These are phyloP conservation scores for Angomonas ambiguus DNA, from an alignment of 208 protist genomes.

Conservation along the genomic window DNA sequence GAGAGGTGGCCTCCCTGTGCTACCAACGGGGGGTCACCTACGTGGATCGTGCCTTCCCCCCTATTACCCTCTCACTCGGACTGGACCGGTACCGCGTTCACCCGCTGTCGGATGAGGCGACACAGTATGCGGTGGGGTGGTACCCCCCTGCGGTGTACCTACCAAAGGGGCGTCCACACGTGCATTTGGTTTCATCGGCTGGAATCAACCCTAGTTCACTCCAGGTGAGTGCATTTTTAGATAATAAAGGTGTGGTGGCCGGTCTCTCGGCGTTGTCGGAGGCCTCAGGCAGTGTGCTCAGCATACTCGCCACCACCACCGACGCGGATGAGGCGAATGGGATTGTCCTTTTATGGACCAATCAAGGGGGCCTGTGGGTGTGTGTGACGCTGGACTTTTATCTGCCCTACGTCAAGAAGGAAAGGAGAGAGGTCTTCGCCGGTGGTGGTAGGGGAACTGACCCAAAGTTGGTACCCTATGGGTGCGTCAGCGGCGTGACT, in stretches of 20 bases:
- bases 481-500: constrained; percentile 23
- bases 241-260: constrained; percentile 41
- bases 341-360: constrained; percentile 47
- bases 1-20: constrained; percentile 35
- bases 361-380: constrained; percentile 45
- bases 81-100: background rate
- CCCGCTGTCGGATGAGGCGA: background rate
- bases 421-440: background rate
- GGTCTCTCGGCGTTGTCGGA: constrained; percentile 61
- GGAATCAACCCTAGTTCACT: constrained; percentile 34
- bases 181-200: constrained; percentile 21
- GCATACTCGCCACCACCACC: constrained; percentile 44
- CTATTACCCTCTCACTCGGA: constrained; percentile 38
- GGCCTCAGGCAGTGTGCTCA: constrained; percentile 37
- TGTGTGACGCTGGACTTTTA: constrained; percentile 47
- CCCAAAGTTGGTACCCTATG: constrained; percentile 19
- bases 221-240: constrained; percentile 26
- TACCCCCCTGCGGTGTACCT: constrained; percentile 12
- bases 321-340: constrained; percentile 32
- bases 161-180: constrained; percentile 4
- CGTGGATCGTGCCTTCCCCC: constrained; percentile 42
- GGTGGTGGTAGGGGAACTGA: background rate
- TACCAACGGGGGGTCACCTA: constrained; percentile 36
- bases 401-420: constrained; percentile 42
- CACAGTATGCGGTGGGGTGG: constrained; percentile 27